A percentile compares a stretch with the other conserved stretches of the same genome.
Evolutionary conservation across 495 filamentous ascomycete species (phyloP).

Genomic region (Entonaema liquescens): DNA sequence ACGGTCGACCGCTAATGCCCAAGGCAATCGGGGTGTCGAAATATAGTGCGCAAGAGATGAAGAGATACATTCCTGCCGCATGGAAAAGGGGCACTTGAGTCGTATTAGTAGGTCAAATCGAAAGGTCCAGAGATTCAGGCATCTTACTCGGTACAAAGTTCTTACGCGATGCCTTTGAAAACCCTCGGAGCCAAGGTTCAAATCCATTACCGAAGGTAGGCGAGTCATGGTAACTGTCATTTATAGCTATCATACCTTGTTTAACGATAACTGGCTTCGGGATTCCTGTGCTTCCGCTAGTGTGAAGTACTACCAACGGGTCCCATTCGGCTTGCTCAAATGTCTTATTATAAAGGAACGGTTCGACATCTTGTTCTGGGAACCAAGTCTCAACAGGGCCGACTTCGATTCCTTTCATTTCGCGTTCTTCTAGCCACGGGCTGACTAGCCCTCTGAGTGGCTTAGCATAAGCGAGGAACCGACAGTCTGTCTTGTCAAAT

Average conservation of each 20-base stretch:
- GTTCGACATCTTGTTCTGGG: slow-evolving; percentile 41
- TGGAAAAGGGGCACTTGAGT: slow-evolving; percentile 50
- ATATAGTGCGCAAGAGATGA: slow-evolving; percentile 44
- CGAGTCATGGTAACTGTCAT: slow-evolving; percentile 47
- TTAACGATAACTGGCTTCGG: slow-evolving; percentile 63
- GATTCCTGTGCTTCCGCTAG: slow-evolving; percentile 67
- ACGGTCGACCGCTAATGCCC: slow-evolving; percentile 50
- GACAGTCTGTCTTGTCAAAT: slow-evolving; percentile 54
- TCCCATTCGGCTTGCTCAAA: slow-evolving; percentile 59
- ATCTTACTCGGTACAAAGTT: slow-evolving; percentile 33
- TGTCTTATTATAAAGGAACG: slow-evolving; percentile 53
- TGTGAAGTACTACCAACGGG: slow-evolving; percentile 62
- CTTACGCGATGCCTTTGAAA: slow-evolving; percentile 9
- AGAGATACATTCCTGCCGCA: slow-evolving; percentile 47
- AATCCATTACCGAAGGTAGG: slow-evolving; percentile 38
- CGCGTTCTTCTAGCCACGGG: slow-evolving; percentile 50
- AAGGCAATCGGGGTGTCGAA: slow-evolving; percentile 45
- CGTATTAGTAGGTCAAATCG: slow-evolving; percentile 15
- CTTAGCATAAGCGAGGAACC: slow-evolving; percentile 39
- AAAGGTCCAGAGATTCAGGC: not conserved
- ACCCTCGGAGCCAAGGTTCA: slow-evolving; percentile 34
- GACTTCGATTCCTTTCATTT: slow-evolving; percentile 43
- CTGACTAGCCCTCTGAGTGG: slow-evolving; percentile 48
- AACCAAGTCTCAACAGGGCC: slow-evolving; percentile 33
- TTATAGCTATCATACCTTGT: slow-evolving; percentile 57